A percentile compares a stretch with the other conserved stretches of the same genome.
Evolutionary conservation across 345 rosid genomes (phyloP).

Genomic region (Anastatica hierochuntica): DNA sequence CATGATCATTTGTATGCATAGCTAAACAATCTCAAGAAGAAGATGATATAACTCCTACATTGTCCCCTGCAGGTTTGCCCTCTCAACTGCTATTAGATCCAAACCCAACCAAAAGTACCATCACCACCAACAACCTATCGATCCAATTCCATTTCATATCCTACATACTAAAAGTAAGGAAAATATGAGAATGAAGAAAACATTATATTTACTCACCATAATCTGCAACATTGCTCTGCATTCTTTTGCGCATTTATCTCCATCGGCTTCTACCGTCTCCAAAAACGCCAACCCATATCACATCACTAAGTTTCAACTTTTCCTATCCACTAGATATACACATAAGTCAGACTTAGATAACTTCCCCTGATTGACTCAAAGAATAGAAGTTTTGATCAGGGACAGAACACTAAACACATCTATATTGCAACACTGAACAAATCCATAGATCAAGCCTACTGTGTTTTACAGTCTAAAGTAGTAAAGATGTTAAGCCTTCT

Average conservation of each 20-base stretch:
- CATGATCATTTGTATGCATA: no score
- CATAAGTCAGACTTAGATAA: not conserved
- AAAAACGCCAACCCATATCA: slow-evolving; percentile 62
- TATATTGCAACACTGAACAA: not conserved
- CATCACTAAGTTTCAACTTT: not conserved
- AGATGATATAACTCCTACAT: no score
- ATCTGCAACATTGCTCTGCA: slow-evolving; percentile 58
- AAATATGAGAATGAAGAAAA: not conserved
- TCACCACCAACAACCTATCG: slow-evolving; percentile 97
- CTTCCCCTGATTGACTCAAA: no score
- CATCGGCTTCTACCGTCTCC: slow-evolving; percentile 56
- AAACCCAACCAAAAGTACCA: slow-evolving; percentile 52
- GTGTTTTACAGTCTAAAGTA: not conserved
- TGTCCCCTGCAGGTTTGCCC: no score
- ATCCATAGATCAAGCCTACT: not conserved
- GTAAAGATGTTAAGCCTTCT: no score
- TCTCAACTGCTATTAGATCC: no score
- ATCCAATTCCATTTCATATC: slow-evolving; percentile 3
- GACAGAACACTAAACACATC: not conserved
- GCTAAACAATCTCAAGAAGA: no score
- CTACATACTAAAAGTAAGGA: not conserved
- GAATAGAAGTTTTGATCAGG: not conserved
- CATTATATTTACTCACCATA: slow-evolving; percentile 40
- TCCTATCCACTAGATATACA: slow-evolving; percentile 1
- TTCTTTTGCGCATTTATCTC: slow-evolving; percentile 78